phyloP scores from a whole-genome alignment of 2,329 filamentous ascomycete genomes.

The Dactylella cylindrospora region DNA sequence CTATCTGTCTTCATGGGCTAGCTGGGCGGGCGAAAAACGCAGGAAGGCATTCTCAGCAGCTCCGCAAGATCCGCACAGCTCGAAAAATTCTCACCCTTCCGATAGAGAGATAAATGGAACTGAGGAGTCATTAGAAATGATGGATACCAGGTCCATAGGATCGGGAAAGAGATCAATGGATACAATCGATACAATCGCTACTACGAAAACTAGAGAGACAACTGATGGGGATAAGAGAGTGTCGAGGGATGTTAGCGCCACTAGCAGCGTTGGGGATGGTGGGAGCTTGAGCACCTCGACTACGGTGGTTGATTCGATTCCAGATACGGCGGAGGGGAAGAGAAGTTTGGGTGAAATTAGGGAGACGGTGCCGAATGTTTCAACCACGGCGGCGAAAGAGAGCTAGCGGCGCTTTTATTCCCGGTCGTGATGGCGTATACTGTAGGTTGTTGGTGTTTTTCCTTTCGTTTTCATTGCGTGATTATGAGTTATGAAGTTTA shows the following conservation, averaged over 20 bases:
- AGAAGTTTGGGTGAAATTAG: background rate
- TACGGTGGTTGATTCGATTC: slow-evolving; percentile 37
- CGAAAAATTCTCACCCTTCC: slow-evolving; percentile 22
- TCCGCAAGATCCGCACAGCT: slow-evolving; percentile 10
- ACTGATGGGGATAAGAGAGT: slow-evolving; percentile 7
- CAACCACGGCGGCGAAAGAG: too few relatives aligned
- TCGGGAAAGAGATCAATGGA: slow-evolving; percentile 24
- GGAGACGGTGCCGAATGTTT: background rate
- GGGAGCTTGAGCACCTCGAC: slow-evolving; percentile 36
- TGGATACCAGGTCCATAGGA: slow-evolving; percentile 15
- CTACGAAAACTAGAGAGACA: slow-evolving; percentile 1
- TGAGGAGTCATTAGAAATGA: slow-evolving; percentile 35
- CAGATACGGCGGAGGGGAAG: slow-evolving; percentile 11
- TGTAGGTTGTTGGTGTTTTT: too few relatives aligned
- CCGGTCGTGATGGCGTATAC: too few relatives aligned
- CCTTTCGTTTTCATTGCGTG: too few relatives aligned
- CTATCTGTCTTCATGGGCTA: slow-evolving; percentile 69
- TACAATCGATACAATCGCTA: slow-evolving; percentile 10
- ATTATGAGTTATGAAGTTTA: too few relatives aligned
- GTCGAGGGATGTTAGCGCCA: background rate
- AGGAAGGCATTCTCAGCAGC: slow-evolving; percentile 55
- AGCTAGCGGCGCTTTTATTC: too few relatives aligned
- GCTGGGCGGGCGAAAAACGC: slow-evolving; percentile 74
- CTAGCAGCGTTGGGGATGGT: slow-evolving; percentile 4
- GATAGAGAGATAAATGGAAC: slow-evolving; percentile 9